A percentile compares a stretch with the other conserved stretches of the same genome.
Conservation (phyloP, 495 filamentous ascomycete genomes). For the Evansstolkia leycettana region DNA sequence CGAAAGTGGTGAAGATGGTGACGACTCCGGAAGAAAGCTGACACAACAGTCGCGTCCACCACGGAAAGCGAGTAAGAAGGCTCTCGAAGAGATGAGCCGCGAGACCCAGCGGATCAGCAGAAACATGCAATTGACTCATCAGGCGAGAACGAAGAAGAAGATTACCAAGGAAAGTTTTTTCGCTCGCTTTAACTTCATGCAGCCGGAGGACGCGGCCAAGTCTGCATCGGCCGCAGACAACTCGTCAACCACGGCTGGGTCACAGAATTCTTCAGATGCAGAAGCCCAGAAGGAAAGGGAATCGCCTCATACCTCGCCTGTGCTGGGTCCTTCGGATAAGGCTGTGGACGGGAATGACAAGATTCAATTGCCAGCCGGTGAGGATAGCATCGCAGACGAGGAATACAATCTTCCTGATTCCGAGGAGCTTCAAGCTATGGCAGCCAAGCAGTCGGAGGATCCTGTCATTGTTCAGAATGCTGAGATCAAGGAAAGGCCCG, state of each 20-base stretch:
- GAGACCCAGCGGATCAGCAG: constrained; percentile 87
- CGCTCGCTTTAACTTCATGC: constrained; percentile 65
- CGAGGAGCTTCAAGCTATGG: constrained; percentile 8
- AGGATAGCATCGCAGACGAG: constrained; percentile 1
- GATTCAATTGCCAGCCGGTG: constrained; percentile 1
- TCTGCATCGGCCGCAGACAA: constrained; percentile 14
- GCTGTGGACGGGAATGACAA: not conserved
- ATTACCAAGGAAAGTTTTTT: constrained; percentile 77
- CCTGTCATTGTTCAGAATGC: constrained; percentile 1
- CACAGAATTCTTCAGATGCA: constrained; percentile 35
- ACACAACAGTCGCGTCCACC: constrained; percentile 55
- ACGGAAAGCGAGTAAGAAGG: constrained; percentile 89
- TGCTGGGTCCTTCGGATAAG: constrained; percentile 15
- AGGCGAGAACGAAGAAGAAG: constrained; percentile 85
- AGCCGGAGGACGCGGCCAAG: constrained; percentile 13
- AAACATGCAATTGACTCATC: constrained; percentile 83
- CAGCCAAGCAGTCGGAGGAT: constrained; percentile 3
- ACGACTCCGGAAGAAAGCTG: constrained; percentile 42
- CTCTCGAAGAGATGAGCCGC: constrained; percentile 83
- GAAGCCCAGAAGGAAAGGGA: constrained; percentile 30
- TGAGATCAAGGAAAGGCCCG: constrained; percentile 1
- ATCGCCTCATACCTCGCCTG: constrained; percentile 40
- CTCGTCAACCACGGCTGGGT: constrained; percentile 29
- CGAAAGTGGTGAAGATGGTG: constrained; percentile 42
- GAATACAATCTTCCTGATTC: constrained; percentile 8